Conservation (phyloP, 177 flowering plant genomes). For the Vitis hybrid region DNA sequence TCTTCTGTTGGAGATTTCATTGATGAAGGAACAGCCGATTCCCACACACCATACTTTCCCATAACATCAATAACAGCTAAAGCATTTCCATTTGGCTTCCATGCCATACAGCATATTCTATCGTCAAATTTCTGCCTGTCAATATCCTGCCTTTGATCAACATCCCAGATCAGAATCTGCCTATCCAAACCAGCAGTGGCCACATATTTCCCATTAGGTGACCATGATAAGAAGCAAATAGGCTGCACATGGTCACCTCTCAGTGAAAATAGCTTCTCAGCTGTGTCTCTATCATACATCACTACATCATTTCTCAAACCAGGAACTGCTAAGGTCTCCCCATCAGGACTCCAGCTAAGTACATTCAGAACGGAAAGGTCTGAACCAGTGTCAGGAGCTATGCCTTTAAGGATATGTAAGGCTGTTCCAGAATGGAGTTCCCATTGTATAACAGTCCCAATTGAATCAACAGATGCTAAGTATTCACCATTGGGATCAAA, state of each 20-base stretch:
- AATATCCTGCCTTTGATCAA: constrained; percentile 80
- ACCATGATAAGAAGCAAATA: constrained; percentile 86
- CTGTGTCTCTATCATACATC: constrained; percentile 94
- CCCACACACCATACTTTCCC: constrained; percentile 97
- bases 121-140: constrained; percentile 88
- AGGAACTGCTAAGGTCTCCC: constrained; percentile 82
- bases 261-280: constrained; percentile 73
- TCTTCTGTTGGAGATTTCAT: constrained; percentile 93
- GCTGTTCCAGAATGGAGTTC: constrained; percentile 73
- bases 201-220: constrained; percentile 96
- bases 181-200: constrained; percentile 88
- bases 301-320: constrained; percentile 91
- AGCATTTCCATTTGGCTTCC: constrained; percentile 92
- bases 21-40: constrained; percentile 74
- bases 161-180: constrained; percentile 91
- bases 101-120: constrained; percentile 74
- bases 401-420: constrained; percentile 61
- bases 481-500: constrained; percentile 89
- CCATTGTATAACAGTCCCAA: constrained; percentile 84
- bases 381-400: constrained; percentile 68
- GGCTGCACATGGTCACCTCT: constrained; percentile 80
- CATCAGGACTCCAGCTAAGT: constrained; percentile 96
- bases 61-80: constrained; percentile 86
- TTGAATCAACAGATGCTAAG: constrained; percentile 83
- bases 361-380: constrained; percentile 60